Percentiles rank a stretch among this genome's conserved stretches.
phyloP scores from a whole-genome alignment of 2,329 filamentous ascomycete species.

The Ophiostoma tasmaniense region DNA sequence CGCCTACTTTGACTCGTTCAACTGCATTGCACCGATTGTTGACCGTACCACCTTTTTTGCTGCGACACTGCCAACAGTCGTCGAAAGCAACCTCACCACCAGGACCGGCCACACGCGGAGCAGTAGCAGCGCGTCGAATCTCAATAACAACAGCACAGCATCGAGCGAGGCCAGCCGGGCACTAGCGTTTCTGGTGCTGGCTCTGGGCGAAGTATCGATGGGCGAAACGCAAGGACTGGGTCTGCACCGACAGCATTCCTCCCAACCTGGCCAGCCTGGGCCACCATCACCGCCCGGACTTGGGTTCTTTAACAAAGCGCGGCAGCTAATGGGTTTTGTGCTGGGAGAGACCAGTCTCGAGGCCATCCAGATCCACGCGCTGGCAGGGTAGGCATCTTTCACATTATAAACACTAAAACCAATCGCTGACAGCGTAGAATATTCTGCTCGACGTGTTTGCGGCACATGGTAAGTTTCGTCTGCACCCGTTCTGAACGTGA shows the following conservation, averaged over 20 bases:
- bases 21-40: slow-evolving; percentile 49
- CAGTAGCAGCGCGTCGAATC: neutral
- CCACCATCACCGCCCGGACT: slow-evolving; percentile 49
- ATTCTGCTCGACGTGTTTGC: slow-evolving; percentile 45
- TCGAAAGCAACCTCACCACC: slow-evolving; percentile 21
- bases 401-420: too few relatives aligned
- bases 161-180: slow-evolving; percentile 43
- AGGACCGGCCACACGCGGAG: neutral
- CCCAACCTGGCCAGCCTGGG: slow-evolving; percentile 40
- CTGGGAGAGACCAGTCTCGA: slow-evolving; percentile 47
- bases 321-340: slow-evolving; percentile 50
- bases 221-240: slow-evolving; percentile 37
- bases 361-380: slow-evolving; percentile 49
- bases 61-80: slow-evolving; percentile 37
- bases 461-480: slow-evolving; percentile 39
- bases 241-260: slow-evolving; percentile 36
- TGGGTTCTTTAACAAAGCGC: slow-evolving; percentile 53
- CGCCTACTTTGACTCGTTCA: slow-evolving; percentile 52
- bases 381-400: slow-evolving; percentile 41
- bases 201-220: slow-evolving; percentile 50
- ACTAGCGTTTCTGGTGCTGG: slow-evolving; percentile 48
- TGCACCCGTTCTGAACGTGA: too few relatives aligned
- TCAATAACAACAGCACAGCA: slow-evolving; percentile 28
- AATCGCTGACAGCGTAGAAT: slow-evolving; percentile 29
- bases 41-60: slow-evolving; percentile 47